Conservation (phyloP, 2,329 filamentous ascomycete species). For the Cadophora luteo-olivacea region DNA sequence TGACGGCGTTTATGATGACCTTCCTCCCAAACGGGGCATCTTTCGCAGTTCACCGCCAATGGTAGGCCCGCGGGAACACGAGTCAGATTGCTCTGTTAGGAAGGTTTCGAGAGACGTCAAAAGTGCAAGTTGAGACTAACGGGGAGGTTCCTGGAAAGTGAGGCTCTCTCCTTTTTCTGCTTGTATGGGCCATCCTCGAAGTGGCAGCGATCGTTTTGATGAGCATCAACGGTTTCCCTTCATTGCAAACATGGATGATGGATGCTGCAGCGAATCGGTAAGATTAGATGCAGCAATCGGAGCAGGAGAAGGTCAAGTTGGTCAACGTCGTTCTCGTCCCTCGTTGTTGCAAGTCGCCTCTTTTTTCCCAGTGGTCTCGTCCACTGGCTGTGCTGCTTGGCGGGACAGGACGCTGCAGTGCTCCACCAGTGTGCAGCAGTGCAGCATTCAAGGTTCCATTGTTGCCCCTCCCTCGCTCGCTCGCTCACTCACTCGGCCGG, state of each 20-base stretch:
- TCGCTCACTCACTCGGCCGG: background rate
- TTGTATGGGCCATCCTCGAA: constrained; percentile 12
- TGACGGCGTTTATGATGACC: constrained; percentile 12
- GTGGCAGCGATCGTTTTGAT: constrained; percentile 10
- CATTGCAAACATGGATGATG: constrained; percentile 8
- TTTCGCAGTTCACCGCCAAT: constrained; percentile 14
- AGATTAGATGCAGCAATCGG: constrained; percentile 9
- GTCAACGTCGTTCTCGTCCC: too few relatives aligned
- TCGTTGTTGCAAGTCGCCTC: constrained; percentile 5
- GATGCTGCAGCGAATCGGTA: constrained; percentile 5
- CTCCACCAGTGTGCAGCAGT: background rate
- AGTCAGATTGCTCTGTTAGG: constrained; percentile 9
- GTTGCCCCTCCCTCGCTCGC: background rate
- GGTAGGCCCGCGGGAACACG: background rate
- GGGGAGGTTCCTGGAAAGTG: constrained; percentile 1
- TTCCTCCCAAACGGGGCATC: constrained; percentile 8
- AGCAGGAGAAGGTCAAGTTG: background rate
- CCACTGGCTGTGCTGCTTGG: constrained; percentile 11
- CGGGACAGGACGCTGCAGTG: background rate
- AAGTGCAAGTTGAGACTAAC: background rate
- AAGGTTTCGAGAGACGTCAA: constrained; percentile 3
- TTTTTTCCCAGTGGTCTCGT: background rate
- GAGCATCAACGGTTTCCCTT: constrained; percentile 1
- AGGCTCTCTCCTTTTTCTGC: constrained; percentile 8
- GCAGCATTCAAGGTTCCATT: background rate